phyloP scores from a whole-genome alignment of 805 yeast species.

The Saccharomyces paradoxus region DNA sequence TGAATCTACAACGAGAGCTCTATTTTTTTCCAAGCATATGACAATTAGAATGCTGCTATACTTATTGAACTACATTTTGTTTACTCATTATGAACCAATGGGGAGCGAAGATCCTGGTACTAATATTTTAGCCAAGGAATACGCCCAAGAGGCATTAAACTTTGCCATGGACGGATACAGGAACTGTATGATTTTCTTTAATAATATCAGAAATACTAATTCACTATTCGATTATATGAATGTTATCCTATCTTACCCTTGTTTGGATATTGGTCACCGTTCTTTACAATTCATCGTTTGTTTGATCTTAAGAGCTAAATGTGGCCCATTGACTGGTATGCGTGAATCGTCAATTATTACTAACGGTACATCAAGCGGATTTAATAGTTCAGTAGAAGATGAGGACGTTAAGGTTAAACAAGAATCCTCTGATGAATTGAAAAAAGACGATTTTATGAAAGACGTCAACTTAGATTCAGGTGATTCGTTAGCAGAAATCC shows the following conservation, averaged over 20 bases:
- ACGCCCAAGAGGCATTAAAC: constrained; percentile 37
- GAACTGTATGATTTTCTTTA: constrained; percentile 36
- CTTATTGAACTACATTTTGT: constrained; percentile 42
- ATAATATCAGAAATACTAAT: constrained; percentile 27
- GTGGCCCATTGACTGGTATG: constrained; percentile 35
- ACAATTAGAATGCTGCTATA: constrained; percentile 42
- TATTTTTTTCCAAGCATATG: constrained; percentile 34
- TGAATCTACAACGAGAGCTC: constrained; percentile 34
- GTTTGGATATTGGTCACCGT: constrained; percentile 47
- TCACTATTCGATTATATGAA: constrained; percentile 35
- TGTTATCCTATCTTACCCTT: constrained; percentile 40
- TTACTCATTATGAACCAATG: constrained; percentile 38
- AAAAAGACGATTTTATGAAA: constrained; percentile 21
- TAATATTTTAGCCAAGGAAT: constrained; percentile 29
- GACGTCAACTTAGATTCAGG: constrained; percentile 33
- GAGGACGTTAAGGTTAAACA: constrained; percentile 19
- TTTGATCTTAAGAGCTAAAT: constrained; percentile 40
- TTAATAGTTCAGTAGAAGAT: constrained; percentile 23
- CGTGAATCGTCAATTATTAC: constrained; percentile 23
- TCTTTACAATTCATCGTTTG: constrained; percentile 53
- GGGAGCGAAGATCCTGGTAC: constrained; percentile 32
- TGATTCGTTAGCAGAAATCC: constrained; percentile 31
- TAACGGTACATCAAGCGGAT: constrained; percentile 11
- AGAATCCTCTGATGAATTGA: constrained; percentile 14
- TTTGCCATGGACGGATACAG: constrained; percentile 38